phyloP scores from a whole-genome alignment of 768 basidiomycete species.

The Boletus pseudopeckii region DNA sequence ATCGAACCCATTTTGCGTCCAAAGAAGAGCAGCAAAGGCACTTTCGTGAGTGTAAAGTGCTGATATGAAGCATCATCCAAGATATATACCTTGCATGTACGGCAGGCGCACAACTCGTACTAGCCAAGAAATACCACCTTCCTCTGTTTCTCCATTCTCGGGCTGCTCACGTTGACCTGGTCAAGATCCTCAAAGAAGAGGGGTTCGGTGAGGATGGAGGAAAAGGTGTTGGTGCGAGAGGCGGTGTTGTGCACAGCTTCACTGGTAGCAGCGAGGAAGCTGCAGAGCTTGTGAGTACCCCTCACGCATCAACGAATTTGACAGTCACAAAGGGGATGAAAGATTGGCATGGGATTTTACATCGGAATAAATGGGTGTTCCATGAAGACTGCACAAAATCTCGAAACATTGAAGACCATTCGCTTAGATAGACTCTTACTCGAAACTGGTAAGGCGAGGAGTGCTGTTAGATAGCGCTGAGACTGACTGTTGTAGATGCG shows the following conservation, averaged over 20 bases:
- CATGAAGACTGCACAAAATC: constrained; percentile 66
- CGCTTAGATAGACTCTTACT: constrained; percentile 59
- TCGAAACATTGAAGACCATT: constrained; percentile 53
- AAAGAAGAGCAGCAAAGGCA: constrained; percentile 56
- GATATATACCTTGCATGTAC: not conserved
- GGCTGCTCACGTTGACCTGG: constrained; percentile 69
- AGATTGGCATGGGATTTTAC: constrained; percentile 70
- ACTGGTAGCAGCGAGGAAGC: constrained; percentile 66
- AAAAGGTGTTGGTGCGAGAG: constrained; percentile 49
- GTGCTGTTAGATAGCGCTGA: not conserved
- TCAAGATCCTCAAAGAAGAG: constrained; percentile 59
- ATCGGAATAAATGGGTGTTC: constrained; percentile 71
- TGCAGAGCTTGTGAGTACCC: constrained; percentile 55
- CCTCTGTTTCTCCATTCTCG: constrained; percentile 82
- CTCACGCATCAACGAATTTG: not conserved
- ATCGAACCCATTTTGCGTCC: constrained; percentile 63
- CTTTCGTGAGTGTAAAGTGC: constrained; percentile 49
- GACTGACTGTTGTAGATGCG: constrained; percentile 42
- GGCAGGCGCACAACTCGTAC: constrained; percentile 50
- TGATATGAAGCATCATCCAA: not conserved
- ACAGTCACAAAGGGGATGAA: not conserved
- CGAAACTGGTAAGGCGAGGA: constrained; percentile 58
- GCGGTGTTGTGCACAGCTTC: constrained; percentile 83
- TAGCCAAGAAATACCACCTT: constrained; percentile 69
- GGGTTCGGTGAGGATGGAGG: constrained; percentile 62